Evolutionary conservation across 495 filamentous ascomycete genomes (phyloP), one percentile per base, ranked within the genome.

Genomic region (Haplographium delicatum): DNA sequence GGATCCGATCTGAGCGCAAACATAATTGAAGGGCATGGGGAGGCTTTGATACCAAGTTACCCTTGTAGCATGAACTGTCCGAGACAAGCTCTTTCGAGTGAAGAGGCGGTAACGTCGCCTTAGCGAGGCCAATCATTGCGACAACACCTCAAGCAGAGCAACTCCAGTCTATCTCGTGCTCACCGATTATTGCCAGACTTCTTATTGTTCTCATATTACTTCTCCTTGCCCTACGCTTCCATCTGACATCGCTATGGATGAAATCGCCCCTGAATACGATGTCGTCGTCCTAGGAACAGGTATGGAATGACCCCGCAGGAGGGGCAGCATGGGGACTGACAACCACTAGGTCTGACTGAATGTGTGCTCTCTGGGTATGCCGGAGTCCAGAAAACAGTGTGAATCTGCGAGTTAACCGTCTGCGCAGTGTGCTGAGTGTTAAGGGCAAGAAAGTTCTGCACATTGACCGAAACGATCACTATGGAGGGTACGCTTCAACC

Each of bases 371-470:
- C 91, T 58, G 93, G 93, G 88, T 94, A 84, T 58, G 76, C 27
- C 37, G 15, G 15, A 15, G 23, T 28, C 28, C 6, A 24, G 7
- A n/a, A 30, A 25, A 51, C 35, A 16, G 33, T 26, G 35, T 15
- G 19, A 30, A 4, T 27, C 15, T 34, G 10, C 10, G 11, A 26
- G 41, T 42, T 60, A 26, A 60, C 41, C 48, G 51, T 47, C 3
- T 31, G 53, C 47, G 18, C 46, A 93, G 88, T 67, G 93, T 98
- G 53, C 77, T 98, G 66, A 96, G 91, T 71, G 94, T 97, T 49
- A 96, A 97, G 75, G 93, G 93, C 54, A 93, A 94, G 77, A 97
- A 96, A 74, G 94, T 98, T 50, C 78, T 98, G 51, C 95, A 98
- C 74, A 96, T 98, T 65, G 93, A 98, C 71, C 85, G 93, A 69